phyloP scores from a whole-genome alignment of 495 filamentous ascomycete genomes.

The Margaritispora aquatica region DNA sequence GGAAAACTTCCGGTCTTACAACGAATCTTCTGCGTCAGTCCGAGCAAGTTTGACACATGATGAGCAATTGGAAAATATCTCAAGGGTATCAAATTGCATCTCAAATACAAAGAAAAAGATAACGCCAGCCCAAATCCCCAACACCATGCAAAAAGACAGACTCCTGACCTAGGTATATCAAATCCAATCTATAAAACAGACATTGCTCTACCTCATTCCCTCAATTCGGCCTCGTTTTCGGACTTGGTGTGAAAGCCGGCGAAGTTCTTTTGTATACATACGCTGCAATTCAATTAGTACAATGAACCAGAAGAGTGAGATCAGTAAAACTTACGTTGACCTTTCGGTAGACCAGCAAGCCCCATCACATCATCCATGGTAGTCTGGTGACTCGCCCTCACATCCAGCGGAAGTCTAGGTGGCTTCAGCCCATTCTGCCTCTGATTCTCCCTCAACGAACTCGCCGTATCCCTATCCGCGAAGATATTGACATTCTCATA shows the following conservation, averaged over 20 bases:
- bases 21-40: no score
- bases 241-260: not conserved
- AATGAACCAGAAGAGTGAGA: not conserved
- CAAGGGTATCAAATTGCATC: not conserved
- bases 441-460: slow-evolving; percentile 13
- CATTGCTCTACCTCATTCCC: not conserved
- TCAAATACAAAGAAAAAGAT: not conserved
- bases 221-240: not conserved
- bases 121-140: not conserved
- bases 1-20: no score
- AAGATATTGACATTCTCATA: slow-evolving; percentile 65
- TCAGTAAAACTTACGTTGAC: slow-evolving; percentile 18
- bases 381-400: slow-evolving; percentile 38
- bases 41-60: no score
- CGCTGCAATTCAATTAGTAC: not conserved
- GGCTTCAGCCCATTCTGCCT: not conserved
- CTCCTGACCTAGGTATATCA: not conserved
- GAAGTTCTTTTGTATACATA: slow-evolving; percentile 16
- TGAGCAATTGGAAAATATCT: not conserved
- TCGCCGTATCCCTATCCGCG: slow-evolving; percentile 48
- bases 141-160: not conserved
- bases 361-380: slow-evolving; percentile 64
- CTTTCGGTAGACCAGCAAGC: slow-evolving; percentile 19
- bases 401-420: not conserved
- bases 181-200: not conserved